Percentiles rank a stretch among this genome's conserved stretches.
phyloP scores from a whole-genome alignment of 495 filamentous ascomycete species.

The Penicillium mononematosum region DNA sequence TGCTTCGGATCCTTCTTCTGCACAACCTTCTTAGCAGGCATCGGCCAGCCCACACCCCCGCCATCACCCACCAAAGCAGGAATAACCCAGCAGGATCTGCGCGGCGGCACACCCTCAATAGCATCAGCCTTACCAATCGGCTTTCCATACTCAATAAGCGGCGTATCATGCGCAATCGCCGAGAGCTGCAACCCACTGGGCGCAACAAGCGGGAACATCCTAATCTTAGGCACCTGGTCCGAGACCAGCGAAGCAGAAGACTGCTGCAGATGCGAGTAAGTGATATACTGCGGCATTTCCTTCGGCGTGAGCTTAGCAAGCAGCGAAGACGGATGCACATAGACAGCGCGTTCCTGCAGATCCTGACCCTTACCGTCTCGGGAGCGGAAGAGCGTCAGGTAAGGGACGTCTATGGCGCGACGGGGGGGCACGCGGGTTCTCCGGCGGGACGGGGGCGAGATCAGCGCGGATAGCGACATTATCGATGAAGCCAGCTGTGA shows the following conservation, averaged over 20 bases:
- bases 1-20: conserved; percentile 69
- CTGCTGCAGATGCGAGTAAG: conserved; percentile 83
- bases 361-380: conserved; percentile 51
- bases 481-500: conserved; percentile 91
- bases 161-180: conserved; percentile 78
- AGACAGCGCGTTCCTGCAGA: conserved; percentile 61
- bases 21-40: conserved; percentile 77
- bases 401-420: conserved; percentile 84
- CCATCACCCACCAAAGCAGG: conserved; percentile 67
- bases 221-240: conserved; percentile 65
- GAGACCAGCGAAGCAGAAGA: conserved; percentile 50
- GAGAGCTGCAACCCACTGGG: conserved; percentile 74
- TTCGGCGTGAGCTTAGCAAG: conserved; percentile 67
- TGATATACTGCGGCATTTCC: conserved; percentile 79
- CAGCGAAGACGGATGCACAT: conserved; percentile 79
- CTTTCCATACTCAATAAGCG: conserved; percentile 81
- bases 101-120: conserved; percentile 52
- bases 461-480: conserved; percentile 93
- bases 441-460: conserved; percentile 70
- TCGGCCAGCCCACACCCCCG: conserved; percentile 73
- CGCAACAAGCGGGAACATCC: conserved; percentile 85
- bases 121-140: conserved; percentile 76
- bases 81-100: conserved; percentile 78
- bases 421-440: conserved; percentile 69
- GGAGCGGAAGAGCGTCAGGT: conserved; percentile 79